A percentile compares a stretch with the other conserved stretches of the same genome.
These are phyloP conservation scores for Papiliotrema terrestris DNA, from an alignment of 1,284 basidiomycete genomes.

Conservation along the genomic window DNA sequence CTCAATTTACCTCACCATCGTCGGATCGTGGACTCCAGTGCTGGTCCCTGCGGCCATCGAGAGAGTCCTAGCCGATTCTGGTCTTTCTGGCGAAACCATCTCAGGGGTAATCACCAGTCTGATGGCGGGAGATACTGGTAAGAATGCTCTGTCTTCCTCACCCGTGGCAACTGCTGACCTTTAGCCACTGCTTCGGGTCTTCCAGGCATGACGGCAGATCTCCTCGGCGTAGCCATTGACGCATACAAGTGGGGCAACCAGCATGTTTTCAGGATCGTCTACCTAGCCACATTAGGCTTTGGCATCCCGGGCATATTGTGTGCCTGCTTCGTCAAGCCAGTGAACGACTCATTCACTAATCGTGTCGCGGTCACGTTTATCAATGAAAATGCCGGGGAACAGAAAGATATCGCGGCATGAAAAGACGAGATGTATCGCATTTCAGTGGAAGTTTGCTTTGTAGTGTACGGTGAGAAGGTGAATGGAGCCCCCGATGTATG, in stretches of 20 bases:
- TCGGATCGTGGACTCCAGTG: background rate
- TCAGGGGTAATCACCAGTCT: too few species aligned
- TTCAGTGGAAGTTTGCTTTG: too few species aligned
- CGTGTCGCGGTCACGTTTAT: background rate
- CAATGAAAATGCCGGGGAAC: too few species aligned
- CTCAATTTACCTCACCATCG: too few species aligned
- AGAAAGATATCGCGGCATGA: too few species aligned
- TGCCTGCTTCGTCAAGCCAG: slow-evolving; percentile 3
- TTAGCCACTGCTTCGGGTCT: background rate
- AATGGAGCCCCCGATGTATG: too few species aligned
- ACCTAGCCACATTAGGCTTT: slow-evolving; percentile 7
- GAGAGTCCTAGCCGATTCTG: background rate
- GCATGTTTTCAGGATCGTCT: slow-evolving; percentile 3
- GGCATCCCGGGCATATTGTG: slow-evolving; percentile 4
- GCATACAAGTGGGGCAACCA: slow-evolving; percentile 3
- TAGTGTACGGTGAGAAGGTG: too few species aligned
- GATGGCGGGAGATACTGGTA: too few species aligned
- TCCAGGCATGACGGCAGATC: background rate
- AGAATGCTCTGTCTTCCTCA: too few species aligned
- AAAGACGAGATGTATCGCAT: too few species aligned
- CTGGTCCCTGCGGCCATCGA: background rate
- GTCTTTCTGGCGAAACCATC: too few species aligned
- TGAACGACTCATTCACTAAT: slow-evolving; percentile 1
- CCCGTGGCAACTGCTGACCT: too few species aligned
- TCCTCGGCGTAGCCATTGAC: background rate